Conservation (phyloP, 176 grass and related monocot genomes). For the Musa itinerans region DNA sequence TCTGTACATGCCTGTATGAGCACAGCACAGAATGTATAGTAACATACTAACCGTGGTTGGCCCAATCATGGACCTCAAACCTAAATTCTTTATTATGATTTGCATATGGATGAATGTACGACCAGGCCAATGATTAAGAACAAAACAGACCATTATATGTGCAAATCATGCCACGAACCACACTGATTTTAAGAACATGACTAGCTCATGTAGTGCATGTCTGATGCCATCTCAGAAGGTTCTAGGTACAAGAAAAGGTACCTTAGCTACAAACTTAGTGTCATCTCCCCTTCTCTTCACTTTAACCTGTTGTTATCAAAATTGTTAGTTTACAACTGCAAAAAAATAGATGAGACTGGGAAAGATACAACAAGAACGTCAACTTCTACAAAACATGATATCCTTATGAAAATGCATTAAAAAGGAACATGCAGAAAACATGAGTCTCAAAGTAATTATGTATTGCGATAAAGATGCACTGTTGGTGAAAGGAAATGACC, state of each 20-base stretch:
- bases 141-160: too few relatives aligned
- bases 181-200: too few relatives aligned
- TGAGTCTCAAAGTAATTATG: too few relatives aligned
- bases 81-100: background rate
- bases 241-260: constrained; percentile 27
- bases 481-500: background rate
- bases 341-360: background rate
- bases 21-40: too few relatives aligned
- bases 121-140: background rate
- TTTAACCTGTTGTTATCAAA: constrained; percentile 52
- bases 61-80: too few relatives aligned
- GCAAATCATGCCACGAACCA: too few relatives aligned
- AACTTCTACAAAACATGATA: background rate
- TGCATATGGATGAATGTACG: background rate
- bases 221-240: background rate
- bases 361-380: background rate
- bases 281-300: constrained; percentile 97
- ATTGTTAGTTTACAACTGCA: background rate
- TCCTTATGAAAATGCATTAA: background rate
- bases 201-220: background rate
- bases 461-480: background rate
- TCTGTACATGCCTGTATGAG: too few relatives aligned
- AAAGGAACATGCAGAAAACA: background rate
- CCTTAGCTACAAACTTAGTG: constrained; percentile 95
- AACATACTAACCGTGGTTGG: too few relatives aligned